Evolutionary conservation across 2,329 filamentous ascomycete genomes (phyloP), one percentile per base, ranked within the genome.

Genomic region (Colletotrichum somersetense): DNA sequence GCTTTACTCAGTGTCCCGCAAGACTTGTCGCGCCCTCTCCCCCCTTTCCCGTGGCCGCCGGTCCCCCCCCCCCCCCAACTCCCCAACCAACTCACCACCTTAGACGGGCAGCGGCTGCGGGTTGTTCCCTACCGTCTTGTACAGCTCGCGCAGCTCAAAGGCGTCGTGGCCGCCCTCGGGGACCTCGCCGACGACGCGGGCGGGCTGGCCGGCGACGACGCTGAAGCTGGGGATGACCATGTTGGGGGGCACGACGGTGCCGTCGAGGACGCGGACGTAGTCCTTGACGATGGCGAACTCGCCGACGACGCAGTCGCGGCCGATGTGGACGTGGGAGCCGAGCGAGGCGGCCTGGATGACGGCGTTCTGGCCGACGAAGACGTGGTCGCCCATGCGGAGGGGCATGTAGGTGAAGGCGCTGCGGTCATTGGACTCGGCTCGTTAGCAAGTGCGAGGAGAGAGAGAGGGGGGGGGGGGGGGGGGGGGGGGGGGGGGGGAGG

Each of bases 151-250:
- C 75, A 91, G 81, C 83, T 91, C 89, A 78, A 92, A 91, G 6
- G 87, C 86, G 63, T 92, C 89, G 65, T 89, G 85, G 0, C 87
- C 89, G 1, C 93, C 92, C 78, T 94, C 92, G 0, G 91, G 90
- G 2, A 97, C 88, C 83, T 97, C 94, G 1, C 93, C 94, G 5
- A 97, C 88, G 59, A 97, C 92, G 67, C 92, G 86, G 0, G 91
- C 95, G 1, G 95, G 95, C 78, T 89, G 86, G 0, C 95, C 95
- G 0, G 92, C 96, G n/a, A 99, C 95, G 67, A 98, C 89, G 67
- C 92, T 95, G 80, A 96, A 97, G 79, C 94, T 95, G 1, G 96
- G 95, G 67, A 98, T 92, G 33, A 98, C 94, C 91, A 97, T 97
- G 73, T 94, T 92, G 0, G 92, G 87, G 2, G 96, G 93, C 7